Evolutionary conservation across 108 stramenopile species (phyloP), one percentile per base, ranked within the genome.

Genomic region (Aurantiochytrium sp.): DNA sequence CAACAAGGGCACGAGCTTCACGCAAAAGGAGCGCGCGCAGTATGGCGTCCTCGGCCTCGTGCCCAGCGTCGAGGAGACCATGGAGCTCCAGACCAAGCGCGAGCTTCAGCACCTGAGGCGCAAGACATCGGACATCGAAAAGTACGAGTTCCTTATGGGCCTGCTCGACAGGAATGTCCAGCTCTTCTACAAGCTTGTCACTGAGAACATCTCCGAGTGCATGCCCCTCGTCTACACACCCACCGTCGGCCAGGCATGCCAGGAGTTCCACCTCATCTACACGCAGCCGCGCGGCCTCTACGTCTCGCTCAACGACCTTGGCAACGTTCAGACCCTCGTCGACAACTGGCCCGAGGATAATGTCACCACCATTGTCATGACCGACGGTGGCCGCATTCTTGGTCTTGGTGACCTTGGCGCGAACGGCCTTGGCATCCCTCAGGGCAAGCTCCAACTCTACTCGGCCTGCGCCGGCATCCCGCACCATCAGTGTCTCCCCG

Each of bases 201-300:
- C 97, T 14, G 95, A 96, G 89, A 96, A 99, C 92, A 96, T 98
- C 72, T 96, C 96, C 60, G 98, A 98, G 93, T 94, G 98, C 94
- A 97, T 97, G 58, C 98, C 98, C 8, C 90, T 98, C 72, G 97
- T 99, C 89, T 99, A 99, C 95, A 99, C 99, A 4, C 99, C 99
- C 44, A 98, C 98, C 5, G 99, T 99, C 2, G 99, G 98, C 10
- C 96, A 97, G 93, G 98, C 97, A 44, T 99, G 99, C 88, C 95
- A 95, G 89, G 96, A 97, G 29, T 93, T 88, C 58, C 49, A 87
- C 18, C 87, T 89, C 28, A 35, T 89, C 53, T 29, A 89, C 44
- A 21, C 28, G 51, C 58, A 96, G 73, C 95, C 98, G 4, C 93
- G 98, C 25, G 99, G 99, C 18, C 97, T 99, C 96, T 99, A 98